Evolutionary conservation across 2,329 filamentous ascomycete species (phyloP).

Genomic region (Rhytidhysteron rufulum): DNA sequence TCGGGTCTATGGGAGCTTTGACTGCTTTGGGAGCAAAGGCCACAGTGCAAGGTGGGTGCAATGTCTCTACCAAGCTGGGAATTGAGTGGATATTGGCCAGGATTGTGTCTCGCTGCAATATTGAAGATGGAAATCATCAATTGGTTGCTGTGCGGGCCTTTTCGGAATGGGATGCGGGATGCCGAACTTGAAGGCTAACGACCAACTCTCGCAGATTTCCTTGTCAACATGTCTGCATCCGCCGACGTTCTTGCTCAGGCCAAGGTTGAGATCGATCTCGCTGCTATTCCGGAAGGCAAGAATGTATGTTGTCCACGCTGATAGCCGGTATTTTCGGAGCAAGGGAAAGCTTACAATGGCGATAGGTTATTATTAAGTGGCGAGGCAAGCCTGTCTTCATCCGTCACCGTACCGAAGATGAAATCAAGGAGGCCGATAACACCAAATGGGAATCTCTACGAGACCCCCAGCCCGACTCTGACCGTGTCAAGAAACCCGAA

Average conservation of each 20-base stretch:
- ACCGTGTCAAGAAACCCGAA: slow-evolving; percentile 96
- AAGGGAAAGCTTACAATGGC: slow-evolving; percentile 14
- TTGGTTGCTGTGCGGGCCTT: slow-evolving; percentile 25
- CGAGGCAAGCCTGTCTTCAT: slow-evolving; percentile 99
- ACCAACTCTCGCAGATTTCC: slow-evolving; percentile 68
- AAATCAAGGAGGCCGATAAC: slow-evolving; percentile 93
- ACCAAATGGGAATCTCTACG: slow-evolving; percentile 78
- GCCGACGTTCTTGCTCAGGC: slow-evolving; percentile 98
- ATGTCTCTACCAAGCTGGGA: slow-evolving; percentile 6
- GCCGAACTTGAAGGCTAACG: slow-evolving; percentile 21
- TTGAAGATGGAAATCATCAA: slow-evolving; percentile 16
- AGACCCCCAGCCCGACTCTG: slow-evolving; percentile 85
- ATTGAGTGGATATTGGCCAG: slow-evolving; percentile 5
- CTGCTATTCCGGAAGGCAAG: slow-evolving; percentile 95
- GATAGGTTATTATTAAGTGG: slow-evolving; percentile 97
- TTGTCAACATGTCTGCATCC: slow-evolving; percentile 99
- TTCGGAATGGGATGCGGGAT: slow-evolving; percentile 20
- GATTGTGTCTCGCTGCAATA: not conserved
- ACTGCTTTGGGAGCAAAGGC: slow-evolving; percentile 93
- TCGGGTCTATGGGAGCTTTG: slow-evolving; percentile 88
- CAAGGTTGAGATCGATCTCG: slow-evolving; percentile 97
- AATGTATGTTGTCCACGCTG: slow-evolving; percentile 63
- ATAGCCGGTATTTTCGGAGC: not conserved
- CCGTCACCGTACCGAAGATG: slow-evolving; percentile 88
- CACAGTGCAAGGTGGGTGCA: slow-evolving; percentile 84